phyloP scores from a whole-genome alignment of 1,284 basidiomycete genomes.

The Pseudozyma thailandica region DNA sequence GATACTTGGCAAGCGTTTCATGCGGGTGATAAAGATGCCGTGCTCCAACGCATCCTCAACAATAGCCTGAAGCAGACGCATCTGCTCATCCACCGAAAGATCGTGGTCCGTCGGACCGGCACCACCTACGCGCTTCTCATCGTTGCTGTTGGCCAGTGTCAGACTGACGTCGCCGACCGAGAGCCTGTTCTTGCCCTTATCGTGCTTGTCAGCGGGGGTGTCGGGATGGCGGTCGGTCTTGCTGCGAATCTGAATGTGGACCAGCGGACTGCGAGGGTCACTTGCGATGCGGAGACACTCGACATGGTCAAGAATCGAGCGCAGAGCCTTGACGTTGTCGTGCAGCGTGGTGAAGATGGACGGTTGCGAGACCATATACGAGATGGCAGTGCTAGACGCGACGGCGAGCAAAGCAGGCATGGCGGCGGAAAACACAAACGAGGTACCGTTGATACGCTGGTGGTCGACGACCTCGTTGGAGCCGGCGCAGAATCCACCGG shows the following conservation, averaged over 20 bases:
- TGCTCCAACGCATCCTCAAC: conserved; percentile 59
- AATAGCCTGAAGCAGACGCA: conserved; percentile 56
- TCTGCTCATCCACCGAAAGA: conserved; percentile 55
- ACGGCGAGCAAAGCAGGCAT: conserved; percentile 90
- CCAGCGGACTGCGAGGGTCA: conserved; percentile 83
- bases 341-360: conserved; percentile 80
- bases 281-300: conserved; percentile 84
- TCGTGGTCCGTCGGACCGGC: conserved; percentile 44
- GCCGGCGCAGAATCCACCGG: conserved; percentile 95
- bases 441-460: conserved; percentile 94
- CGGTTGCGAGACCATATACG: conserved; percentile 75
- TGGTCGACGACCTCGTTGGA: conserved; percentile 85
- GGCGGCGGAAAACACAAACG: conserved; percentile 95
- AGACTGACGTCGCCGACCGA: conserved; percentile 40
- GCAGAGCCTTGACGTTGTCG: conserved; percentile 82
- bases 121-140: conserved; percentile 22
- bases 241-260: conserved; percentile 80
- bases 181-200: conserved; percentile 44
- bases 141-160: conserved; percentile 32
- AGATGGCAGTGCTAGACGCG: conserved; percentile 84
- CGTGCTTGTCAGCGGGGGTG: conserved; percentile 51
- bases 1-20: conserved; percentile 58
- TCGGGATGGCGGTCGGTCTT: conserved; percentile 58
- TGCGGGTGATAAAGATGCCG: conserved; percentile 55
- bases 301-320: conserved; percentile 78